Base-by-base conservation (phyloP, 192 early-diverging fungal genomes). In the Gorgonomyces haynaldii region DNA sequence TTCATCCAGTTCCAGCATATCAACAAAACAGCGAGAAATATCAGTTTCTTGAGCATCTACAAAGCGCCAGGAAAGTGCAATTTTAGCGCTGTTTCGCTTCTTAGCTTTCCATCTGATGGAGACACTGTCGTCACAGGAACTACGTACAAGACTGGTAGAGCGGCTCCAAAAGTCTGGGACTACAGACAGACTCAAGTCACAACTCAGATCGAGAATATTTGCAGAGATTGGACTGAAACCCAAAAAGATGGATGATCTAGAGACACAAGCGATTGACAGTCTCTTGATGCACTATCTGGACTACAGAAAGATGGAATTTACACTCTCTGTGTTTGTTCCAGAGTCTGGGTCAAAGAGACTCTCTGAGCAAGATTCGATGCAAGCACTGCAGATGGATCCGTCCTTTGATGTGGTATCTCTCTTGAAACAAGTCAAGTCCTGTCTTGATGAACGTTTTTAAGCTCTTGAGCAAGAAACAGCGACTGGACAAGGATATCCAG, bases 311-410 rank as follows among this genome's bases (percentile, higher is more conserved):
- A 50, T 49, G 16, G 73, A 76, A 17, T 76, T 70, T 45, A 67
- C 73, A 10, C 42, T 76, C n/a, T 53, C 57, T 42, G 73, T 76
- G 22, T 76, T 76, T 52, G 21, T 76, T 34, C 70, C 73, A 1
- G 73, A 76, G 38, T 47, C 59, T 37, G 70, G 70, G 7, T 38
- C 70, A 19, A 43, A 23, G 22, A 24, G 31, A 15, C 35, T 68
- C 16, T 20, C 57, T 5, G 46, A 65, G 34, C 38, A 58, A 10
- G 70, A 72, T 48, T 38, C 66, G 0, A 37, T 65, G 12, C 54
- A 56, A n/a, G 65, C 55, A 6, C 43, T 72, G 54, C 58, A 72
- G 37, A 24, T 72, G 6, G 59, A 72, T 41, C 49, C 55, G 1
- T 15, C 37, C 10, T 53, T 54, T 6, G 43, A 58, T 5, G 48